Base-by-base conservation (phyloP, 2,329 filamentous ascomycete species). In the Orbilia ellipsospora region DNA sequence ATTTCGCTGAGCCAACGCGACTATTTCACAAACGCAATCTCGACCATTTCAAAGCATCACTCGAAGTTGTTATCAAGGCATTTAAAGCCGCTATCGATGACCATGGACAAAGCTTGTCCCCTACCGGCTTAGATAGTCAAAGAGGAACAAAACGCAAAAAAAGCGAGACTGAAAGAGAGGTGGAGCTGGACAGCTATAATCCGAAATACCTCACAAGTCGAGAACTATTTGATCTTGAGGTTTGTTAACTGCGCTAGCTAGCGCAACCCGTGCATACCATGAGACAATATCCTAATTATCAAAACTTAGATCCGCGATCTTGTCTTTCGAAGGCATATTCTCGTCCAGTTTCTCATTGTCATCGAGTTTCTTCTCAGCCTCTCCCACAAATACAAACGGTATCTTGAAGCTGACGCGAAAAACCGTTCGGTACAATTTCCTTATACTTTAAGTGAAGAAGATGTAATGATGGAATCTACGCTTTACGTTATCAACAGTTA, bases 191-290 rank as follows among this genome's bases (percentile, higher is more conserved):
- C 80, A 90, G 88, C 23, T 98, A 97, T 83, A 99, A 99, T 80
- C 94, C 96, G 0, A 99, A 98, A 81, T 99, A 99, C 81, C 87
- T 99, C 16, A 99, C 95, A n/a, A 98, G 94, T 82, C 88, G 91
- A 78, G 96, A 99, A 81, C 85, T 99, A 0, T 99, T 99, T 82
- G 93, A 96, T 80, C 88, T 99, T 54, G 95, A 99, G 87, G 91
- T 93, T 85, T 74, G 84, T 80, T 23, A 59, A 23, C 51, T 4
- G 12, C 59, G 55, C 50, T 36, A 10, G 55, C 50, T 36, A 10
- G 10, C 10, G 12, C 57, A 40, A 15, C 8, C 0, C 15, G 20
- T 18, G 2, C 1, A 23, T 18, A 20, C n/a, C 8, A n/a, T 15
- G 44, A 16, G 16, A 44, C 6, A 5, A 2, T 12, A 16, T 18